Evolutionary conservation across 2,329 filamentous ascomycete genomes (phyloP).

Genomic region (Hortaea sp.): DNA sequence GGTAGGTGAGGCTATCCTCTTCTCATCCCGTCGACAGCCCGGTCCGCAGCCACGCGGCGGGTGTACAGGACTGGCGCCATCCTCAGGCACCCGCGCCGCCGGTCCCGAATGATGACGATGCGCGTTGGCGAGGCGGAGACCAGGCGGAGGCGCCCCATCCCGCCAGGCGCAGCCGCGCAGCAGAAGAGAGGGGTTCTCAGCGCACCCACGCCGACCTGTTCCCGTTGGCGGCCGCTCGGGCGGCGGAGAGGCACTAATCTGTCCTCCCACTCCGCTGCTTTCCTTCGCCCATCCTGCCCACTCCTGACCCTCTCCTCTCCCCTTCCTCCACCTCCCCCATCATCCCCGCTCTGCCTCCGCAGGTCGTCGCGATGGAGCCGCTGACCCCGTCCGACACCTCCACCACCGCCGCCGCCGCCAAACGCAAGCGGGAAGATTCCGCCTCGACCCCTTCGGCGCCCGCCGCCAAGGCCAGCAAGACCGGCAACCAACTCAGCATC

Average conservation of each 20-base stretch:
- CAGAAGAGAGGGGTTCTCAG: too few species aligned
- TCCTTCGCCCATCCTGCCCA: neutral
- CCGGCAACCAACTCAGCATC: constrained; percentile 52
- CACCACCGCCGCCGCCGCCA: constrained; percentile 22
- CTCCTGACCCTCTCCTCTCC: constrained; percentile 3
- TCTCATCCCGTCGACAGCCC: too few species aligned
- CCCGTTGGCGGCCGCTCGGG: too few species aligned
- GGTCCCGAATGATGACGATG: too few species aligned
- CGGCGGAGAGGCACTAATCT: neutral
- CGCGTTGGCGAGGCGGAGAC: too few species aligned
- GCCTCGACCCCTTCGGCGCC: constrained; percentile 18
- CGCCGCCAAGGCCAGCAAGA: constrained; percentile 42
- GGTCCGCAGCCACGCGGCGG: too few species aligned
- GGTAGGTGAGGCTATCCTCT: too few species aligned
- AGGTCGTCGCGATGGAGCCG: constrained; percentile 4
- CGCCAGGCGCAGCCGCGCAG: too few species aligned
- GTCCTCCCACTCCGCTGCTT: neutral
- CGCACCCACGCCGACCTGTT: too few species aligned
- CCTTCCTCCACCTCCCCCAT: constrained; percentile 6
- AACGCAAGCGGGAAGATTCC: constrained; percentile 38
- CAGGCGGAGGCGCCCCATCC: too few species aligned
- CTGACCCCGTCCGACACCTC: constrained; percentile 6
- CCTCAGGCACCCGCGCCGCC: too few species aligned
- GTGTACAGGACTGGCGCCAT: too few species aligned
- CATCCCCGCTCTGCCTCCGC: neutral